Evolutionary conservation across 352 stramenopile species (phyloP), one percentile per base, ranked within the genome.

Genomic region (Plasmopara halstedii): DNA sequence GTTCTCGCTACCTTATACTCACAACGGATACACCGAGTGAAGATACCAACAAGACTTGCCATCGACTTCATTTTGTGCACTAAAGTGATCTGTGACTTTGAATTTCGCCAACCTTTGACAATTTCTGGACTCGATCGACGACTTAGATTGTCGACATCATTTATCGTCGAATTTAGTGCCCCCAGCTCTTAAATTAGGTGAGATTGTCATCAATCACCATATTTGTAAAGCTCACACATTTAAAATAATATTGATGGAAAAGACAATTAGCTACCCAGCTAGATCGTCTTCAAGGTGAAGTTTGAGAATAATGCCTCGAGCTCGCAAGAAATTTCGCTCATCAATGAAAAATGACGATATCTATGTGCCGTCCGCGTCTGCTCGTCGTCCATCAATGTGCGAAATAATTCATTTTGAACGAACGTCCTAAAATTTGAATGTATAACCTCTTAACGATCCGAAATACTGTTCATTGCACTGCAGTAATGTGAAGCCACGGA

Each of bases 231-330:
- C n/a, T n/a, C n/a, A n/a, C n/a, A n/a, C n/a, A n/a, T n/a, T n/a
- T n/a, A n/a, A n/a, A n/a, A n/a, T n/a, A n/a, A 61, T 53, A 56
- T 67, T 64, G 42, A 58, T 56, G 52, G 52, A 53, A 37, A 40
- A 52, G 35, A 32, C 29, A 42, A 22, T 23, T 3, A 37, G 15
- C 21, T n/a, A n/a, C n/a, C n/a, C n/a, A n/a, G n/a, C n/a, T n/a
- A n/a, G n/a, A n/a, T n/a, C n/a, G n/a, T n/a, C n/a, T n/a, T n/a
- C n/a, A n/a, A n/a, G n/a, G n/a, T n/a, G n/a, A n/a, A n/a, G n/a
- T n/a, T n/a, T n/a, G n/a, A n/a, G n/a, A n/a, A 39, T 15, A 50
- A 70, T 70, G 56, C 31, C 61, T 44, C 46, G 50, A 14, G 46
- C 29, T 32, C 54, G 45, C 33, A 70, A 70, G 56, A 67, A 60